phyloP scores from a whole-genome alignment of 2,329 filamentous ascomycete species.

The Fusarium chaquense region DNA sequence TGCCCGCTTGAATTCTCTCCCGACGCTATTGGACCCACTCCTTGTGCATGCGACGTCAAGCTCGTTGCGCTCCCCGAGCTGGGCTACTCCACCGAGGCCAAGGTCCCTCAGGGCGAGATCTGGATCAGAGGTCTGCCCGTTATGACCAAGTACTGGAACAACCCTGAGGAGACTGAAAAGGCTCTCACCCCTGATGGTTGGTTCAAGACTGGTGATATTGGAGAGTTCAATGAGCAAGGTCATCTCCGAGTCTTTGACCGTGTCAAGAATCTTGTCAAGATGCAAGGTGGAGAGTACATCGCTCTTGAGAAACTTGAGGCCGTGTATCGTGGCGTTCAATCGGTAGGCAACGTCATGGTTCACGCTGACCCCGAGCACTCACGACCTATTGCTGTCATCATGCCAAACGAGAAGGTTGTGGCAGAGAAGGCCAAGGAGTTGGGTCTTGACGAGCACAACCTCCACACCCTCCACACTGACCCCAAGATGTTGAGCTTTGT shows the following conservation, averaged over 20 bases:
- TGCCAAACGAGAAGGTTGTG: slow-evolving; percentile 73
- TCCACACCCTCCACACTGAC: slow-evolving; percentile 77
- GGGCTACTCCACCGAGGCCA: slow-evolving; percentile 81
- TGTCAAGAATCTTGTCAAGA: slow-evolving; percentile 99
- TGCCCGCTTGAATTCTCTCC: slow-evolving; percentile 88
- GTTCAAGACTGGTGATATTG: slow-evolving; percentile 98
- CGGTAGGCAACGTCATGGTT: slow-evolving; percentile 88
- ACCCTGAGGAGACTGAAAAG: slow-evolving; percentile 85
- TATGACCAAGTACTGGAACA: slow-evolving; percentile 82
- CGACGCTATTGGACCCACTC: slow-evolving; percentile 80
- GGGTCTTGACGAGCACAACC: slow-evolving; percentile 74
- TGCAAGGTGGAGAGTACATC: slow-evolving; percentile 94
- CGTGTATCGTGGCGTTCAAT: slow-evolving; percentile 82
- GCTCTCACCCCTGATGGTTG: slow-evolving; percentile 86
- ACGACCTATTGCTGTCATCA: slow-evolving; percentile 85
- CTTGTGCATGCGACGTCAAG: slow-evolving; percentile 86
- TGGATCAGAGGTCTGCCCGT: slow-evolving; percentile 85
- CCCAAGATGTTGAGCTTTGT: slow-evolving; percentile 71
- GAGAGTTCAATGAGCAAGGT: slow-evolving; percentile 84
- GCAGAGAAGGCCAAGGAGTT: slow-evolving; percentile 69
- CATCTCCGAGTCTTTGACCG: slow-evolving; percentile 91
- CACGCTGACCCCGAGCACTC: slow-evolving; percentile 80
- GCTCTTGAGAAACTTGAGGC: slow-evolving; percentile 96
- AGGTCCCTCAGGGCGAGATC: slow-evolving; percentile 90
- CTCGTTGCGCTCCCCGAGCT: slow-evolving; percentile 90